Evolutionary conservation across 495 filamentous ascomycete species (phyloP).

Genomic region (Saxophila tyrrhenica): DNA sequence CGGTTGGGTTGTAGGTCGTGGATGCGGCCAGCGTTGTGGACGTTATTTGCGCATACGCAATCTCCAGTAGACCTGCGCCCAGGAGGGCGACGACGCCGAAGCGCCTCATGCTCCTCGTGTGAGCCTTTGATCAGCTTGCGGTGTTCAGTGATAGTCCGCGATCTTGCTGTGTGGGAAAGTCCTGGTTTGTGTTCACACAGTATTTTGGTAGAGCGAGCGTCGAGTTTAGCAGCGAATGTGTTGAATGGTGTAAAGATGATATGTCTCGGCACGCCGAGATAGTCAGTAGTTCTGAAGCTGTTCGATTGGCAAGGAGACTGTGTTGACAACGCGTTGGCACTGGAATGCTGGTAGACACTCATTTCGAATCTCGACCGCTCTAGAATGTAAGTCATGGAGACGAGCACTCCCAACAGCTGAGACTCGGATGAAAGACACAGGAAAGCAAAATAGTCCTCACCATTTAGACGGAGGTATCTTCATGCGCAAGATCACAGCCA

Average conservation of each 20-base stretch:
- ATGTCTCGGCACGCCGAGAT: neutral
- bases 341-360: slow-evolving; percentile 1
- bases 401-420: no score
- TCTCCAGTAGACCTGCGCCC: neutral
- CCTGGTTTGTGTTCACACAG: no score
- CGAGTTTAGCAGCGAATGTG: neutral
- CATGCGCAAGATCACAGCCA: no score
- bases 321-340: slow-evolving; percentile 1
- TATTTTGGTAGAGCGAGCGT: neutral
- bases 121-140: neutral
- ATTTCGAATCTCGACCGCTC: neutral
- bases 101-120: neutral
- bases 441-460: no score
- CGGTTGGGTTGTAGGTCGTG: neutral
- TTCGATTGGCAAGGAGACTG: slow-evolving; percentile 6
- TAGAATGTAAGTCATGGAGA: neutral
- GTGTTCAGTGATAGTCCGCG: no score
- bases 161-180: no score
- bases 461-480: no score
- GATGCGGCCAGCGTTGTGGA: neutral
- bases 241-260: neutral
- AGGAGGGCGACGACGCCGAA: slow-evolving; percentile 4
- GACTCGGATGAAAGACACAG: no score
- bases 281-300: neutral
- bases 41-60: neutral